Conservation (phyloP, 495 filamentous ascomycete species). For the Penicillium chermesinum region DNA sequence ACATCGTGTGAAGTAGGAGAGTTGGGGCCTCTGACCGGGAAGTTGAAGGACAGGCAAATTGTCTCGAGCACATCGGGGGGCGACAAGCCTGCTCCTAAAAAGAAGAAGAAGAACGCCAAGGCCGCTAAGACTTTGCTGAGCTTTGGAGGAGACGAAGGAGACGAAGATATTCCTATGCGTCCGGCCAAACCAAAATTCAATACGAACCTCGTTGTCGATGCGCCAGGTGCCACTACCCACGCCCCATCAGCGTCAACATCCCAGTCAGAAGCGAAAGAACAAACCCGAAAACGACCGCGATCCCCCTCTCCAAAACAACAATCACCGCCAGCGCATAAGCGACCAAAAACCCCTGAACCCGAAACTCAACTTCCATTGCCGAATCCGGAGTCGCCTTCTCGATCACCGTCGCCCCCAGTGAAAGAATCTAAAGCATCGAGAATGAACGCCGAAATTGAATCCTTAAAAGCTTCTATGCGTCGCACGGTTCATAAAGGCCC, state of each 20-base stretch:
- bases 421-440: slow-evolving; percentile 61
- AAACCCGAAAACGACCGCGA: slow-evolving; percentile 5
- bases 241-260: slow-evolving; percentile 9
- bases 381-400: slow-evolving; percentile 45
- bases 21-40: slow-evolving; percentile 83
- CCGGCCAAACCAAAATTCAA: slow-evolving; percentile 90
- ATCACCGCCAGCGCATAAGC: slow-evolving; percentile 24
- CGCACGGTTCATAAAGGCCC: slow-evolving; percentile 59
- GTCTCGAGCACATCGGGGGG: slow-evolving; percentile 30
- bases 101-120: slow-evolving; percentile 74
- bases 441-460: slow-evolving; percentile 88
- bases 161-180: slow-evolving; percentile 51
- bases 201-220: slow-evolving; percentile 64
- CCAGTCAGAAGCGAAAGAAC: slow-evolving; percentile 4
- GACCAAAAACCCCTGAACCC: slow-evolving; percentile 11
- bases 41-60: slow-evolving; percentile 67
- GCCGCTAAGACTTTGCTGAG: slow-evolving; percentile 76
- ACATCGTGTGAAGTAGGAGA: slow-evolving; percentile 66
- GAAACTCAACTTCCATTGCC: slow-evolving; percentile 32
- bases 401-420: slow-evolving; percentile 39
- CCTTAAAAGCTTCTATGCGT: slow-evolving; percentile 88
- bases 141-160: slow-evolving; percentile 82
- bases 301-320: slow-evolving; percentile 9
- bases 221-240: slow-evolving; percentile 21
- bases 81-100: slow-evolving; percentile 47